Conservation (phyloP, 1,284 basidiomycete species). For the Cryptococcus sp. region DNA sequence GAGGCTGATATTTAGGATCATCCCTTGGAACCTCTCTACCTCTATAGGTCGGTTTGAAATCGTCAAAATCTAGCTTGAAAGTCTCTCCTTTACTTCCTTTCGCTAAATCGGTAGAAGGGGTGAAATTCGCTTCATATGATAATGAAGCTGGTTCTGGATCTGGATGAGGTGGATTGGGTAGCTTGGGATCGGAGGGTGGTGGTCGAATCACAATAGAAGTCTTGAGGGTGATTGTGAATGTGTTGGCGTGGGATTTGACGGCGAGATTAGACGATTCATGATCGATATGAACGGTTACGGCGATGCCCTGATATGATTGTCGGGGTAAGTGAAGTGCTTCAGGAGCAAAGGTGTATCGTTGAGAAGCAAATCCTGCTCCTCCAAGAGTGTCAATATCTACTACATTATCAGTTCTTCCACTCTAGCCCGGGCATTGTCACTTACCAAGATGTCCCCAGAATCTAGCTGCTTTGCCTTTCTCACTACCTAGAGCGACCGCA, state of each 20-base stretch:
- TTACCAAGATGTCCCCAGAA: slow-evolving; percentile 37
- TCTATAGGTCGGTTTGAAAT: slow-evolving; percentile 49
- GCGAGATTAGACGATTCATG: neutral
- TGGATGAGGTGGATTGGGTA: slow-evolving; percentile 6
- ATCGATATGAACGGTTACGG: slow-evolving; percentile 20
- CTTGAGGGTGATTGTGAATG: slow-evolving; percentile 49
- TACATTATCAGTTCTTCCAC: neutral
- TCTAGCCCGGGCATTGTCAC: neutral
- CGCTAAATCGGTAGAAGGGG: slow-evolving; percentile 8
- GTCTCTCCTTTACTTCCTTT: neutral
- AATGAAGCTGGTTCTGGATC: slow-evolving; percentile 34
- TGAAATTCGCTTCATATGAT: slow-evolving; percentile 49
- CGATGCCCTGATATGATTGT: slow-evolving; percentile 23
- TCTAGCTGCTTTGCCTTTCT: slow-evolving; percentile 10
- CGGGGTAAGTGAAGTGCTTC: slow-evolving; percentile 26
- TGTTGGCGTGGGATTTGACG: neutral
- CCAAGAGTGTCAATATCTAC: slow-evolving; percentile 51
- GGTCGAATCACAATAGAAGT: slow-evolving; percentile 29
- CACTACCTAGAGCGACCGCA: slow-evolving; percentile 15
- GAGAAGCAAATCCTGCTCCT: slow-evolving; percentile 54
- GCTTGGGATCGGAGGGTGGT: slow-evolving; percentile 41
- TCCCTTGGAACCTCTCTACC: slow-evolving; percentile 39
- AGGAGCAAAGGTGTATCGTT: slow-evolving; percentile 41
- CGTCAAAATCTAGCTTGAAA: slow-evolving; percentile 39
- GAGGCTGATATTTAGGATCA: slow-evolving; percentile 28